phyloP scores from a whole-genome alignment of 2,329 filamentous ascomycete species.

The Arthrobotrys conoides region DNA sequence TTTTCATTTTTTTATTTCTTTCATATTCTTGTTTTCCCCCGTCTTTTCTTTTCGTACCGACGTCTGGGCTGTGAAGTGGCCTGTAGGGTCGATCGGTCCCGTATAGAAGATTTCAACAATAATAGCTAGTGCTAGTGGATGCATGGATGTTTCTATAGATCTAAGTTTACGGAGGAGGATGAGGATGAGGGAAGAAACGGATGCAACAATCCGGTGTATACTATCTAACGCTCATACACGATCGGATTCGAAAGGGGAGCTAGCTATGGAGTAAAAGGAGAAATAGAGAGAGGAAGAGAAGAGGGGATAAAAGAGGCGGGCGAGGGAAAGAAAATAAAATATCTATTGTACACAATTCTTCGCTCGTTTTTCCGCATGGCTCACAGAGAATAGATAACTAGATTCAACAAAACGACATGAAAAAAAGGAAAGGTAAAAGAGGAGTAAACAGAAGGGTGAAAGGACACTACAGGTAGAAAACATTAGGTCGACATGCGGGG shows the following conservation, averaged over 20 bases:
- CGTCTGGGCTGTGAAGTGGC: neutral
- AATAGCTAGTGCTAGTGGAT: constrained; percentile 12
- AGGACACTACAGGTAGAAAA: constrained; percentile 19
- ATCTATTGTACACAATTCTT: constrained; percentile 39
- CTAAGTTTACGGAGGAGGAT: neutral
- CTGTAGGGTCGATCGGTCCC: neutral
- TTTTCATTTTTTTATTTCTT: constrained; percentile 9
- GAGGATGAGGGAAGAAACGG: neutral
- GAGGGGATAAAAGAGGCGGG: neutral
- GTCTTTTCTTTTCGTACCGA: neutral
- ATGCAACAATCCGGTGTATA: constrained; percentile 5
- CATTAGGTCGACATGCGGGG: constrained; percentile 13
- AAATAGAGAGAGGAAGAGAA: neutral
- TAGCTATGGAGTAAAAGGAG: neutral
- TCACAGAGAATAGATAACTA: constrained; percentile 16
- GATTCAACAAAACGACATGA: neutral
- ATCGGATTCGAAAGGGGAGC: neutral
- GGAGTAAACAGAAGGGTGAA: neutral
- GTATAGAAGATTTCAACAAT: constrained; percentile 36
- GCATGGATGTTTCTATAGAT: neutral
- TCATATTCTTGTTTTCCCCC: neutral
- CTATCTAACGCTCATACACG: constrained; percentile 1
- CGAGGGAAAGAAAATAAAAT: constrained; percentile 29
- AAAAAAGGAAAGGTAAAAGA: neutral
- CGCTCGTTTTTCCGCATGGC: constrained; percentile 17